Base-by-base conservation (phyloP, 73 alveolate genomes). In the Paramecium caudatum region DNA sequence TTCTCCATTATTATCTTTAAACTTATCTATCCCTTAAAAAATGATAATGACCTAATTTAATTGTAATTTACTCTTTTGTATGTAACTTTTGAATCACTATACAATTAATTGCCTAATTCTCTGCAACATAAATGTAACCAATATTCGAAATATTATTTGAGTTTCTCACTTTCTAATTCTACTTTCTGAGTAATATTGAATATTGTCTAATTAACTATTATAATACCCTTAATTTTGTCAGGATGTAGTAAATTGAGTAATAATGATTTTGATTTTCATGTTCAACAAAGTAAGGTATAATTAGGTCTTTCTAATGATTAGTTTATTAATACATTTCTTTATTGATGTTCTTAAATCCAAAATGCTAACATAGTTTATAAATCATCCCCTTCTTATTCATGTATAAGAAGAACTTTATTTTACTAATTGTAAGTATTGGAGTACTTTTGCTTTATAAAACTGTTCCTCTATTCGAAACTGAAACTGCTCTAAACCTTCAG, bases 81-180 rank as follows among this genome's bases (percentile, higher is more conserved):
- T 39, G 62, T 27, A 21, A 41, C 32, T 16, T 30, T 27, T 10
- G 45, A 36, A 12, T 74, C 88, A 37, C 68, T 43, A 45, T 27
- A 74, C 3, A 74, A 37, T 12, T 43, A 5, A 74, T 74, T 41
- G 1, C 23, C 41, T 34, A 74, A 47, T 74, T 74, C 88, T 74
- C 88, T 74, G 16, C 41, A 36, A 39, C 69, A 36, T 7, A 74
- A 10, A 37, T 74, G 5, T 41, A 74, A 74, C 88, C 88, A 74
- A 74, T 74, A 74, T 21, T 74, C 88, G 43, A 74, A 74, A 74
- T 74, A 74, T 12, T 74, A 74, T 45, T 74, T 74, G n/a, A 74
- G 43, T 74, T 74, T 74, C 46, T 74, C 62, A 27, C 88, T 39
- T 27, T 74, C 88, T 41, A 74, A 41, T 74, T 74, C 88, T 41